Conservation (phyloP, 495 filamentous ascomycete genomes). For the Penicillium odoratum region DNA sequence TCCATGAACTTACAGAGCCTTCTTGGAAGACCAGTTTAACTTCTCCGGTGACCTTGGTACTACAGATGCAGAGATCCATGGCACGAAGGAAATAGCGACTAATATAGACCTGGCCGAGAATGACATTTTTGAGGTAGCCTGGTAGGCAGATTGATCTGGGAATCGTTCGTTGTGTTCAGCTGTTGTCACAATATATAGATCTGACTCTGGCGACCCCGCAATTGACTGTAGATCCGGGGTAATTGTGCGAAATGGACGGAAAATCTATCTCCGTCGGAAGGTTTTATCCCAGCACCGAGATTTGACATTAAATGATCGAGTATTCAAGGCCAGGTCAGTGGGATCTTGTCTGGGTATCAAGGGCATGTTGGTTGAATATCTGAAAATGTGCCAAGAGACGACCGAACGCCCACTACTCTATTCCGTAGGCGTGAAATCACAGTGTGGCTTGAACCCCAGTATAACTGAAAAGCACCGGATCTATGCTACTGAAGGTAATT, state of each 20-base stretch:
- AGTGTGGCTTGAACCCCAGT: too few relatives aligned
- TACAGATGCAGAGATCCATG: constrained; percentile 6
- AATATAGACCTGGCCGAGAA: background rate
- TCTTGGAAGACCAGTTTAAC: constrained; percentile 37
- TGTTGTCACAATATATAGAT: background rate
- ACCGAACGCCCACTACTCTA: background rate
- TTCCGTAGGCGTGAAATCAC: too few relatives aligned
- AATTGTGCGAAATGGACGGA: constrained; percentile 17
- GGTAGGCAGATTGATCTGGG: too few relatives aligned
- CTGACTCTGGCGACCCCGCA: constrained; percentile 11
- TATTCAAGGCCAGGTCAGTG: background rate
- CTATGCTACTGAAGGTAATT: too few relatives aligned
- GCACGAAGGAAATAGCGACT: constrained; percentile 4
- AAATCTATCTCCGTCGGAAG: constrained; percentile 16
- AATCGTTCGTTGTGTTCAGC: too few relatives aligned
- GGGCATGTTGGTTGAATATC: too few relatives aligned
- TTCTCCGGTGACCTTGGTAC: constrained; percentile 10
- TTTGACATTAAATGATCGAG: background rate
- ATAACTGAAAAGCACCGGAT: too few relatives aligned
- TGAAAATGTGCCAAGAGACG: too few relatives aligned
- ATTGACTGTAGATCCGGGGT: constrained; percentile 11
- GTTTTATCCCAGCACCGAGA: background rate
- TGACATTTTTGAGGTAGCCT: constrained; percentile 1
- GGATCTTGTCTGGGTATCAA: background rate
- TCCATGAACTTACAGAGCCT: constrained; percentile 26